Percentiles rank a stretch among this genome's conserved stretches.
Evolutionary conservation across 495 filamentous ascomycete genomes (phyloP).

Genomic region (Neurospora cerealis): DNA sequence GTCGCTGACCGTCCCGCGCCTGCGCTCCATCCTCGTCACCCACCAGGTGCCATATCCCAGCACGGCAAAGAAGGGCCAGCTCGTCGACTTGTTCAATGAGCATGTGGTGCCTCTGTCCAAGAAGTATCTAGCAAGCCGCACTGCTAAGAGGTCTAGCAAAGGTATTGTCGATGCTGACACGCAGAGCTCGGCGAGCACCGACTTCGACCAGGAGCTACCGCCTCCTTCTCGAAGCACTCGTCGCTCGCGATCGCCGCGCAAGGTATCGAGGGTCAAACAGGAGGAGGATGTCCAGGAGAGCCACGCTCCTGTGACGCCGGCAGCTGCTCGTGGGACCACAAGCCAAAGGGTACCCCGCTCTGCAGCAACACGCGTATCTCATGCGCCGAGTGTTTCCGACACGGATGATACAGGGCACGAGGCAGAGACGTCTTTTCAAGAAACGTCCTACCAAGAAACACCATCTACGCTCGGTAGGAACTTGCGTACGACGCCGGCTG

Average conservation of each 20-base stretch:
- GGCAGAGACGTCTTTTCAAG: not conserved
- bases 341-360: conserved; percentile 43
- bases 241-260: conserved; percentile 38
- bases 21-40: conserved; percentile 80
- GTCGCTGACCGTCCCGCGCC: conserved; percentile 70
- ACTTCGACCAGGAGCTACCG: conserved; percentile 32
- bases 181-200: conserved; percentile 29
- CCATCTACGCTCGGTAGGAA: conserved; percentile 14
- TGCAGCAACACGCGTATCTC: conserved; percentile 25
- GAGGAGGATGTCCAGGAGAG: conserved; percentile 37
- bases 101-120: conserved; percentile 67
- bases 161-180: conserved; percentile 76
- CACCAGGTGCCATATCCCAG: conserved; percentile 78
- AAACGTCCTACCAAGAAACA: conserved; percentile 10
- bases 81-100: conserved; percentile 73
- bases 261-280: conserved; percentile 34
- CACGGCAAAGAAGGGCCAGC: conserved; percentile 72
- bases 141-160: conserved; percentile 67
- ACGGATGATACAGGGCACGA: conserved; percentile 41
- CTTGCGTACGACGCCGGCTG: conserved; percentile 29
- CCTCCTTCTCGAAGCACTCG: conserved; percentile 19
- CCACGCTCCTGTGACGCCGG: conserved; percentile 17
- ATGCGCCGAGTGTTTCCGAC: conserved; percentile 33
- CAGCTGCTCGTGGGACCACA: conserved; percentile 30
- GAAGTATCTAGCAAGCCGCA: conserved; percentile 62